These are phyloP conservation scores for Phytopythium cucurbitacearum DNA, from an alignment of 352 stramenopile species.

Conservation along the genomic window DNA sequence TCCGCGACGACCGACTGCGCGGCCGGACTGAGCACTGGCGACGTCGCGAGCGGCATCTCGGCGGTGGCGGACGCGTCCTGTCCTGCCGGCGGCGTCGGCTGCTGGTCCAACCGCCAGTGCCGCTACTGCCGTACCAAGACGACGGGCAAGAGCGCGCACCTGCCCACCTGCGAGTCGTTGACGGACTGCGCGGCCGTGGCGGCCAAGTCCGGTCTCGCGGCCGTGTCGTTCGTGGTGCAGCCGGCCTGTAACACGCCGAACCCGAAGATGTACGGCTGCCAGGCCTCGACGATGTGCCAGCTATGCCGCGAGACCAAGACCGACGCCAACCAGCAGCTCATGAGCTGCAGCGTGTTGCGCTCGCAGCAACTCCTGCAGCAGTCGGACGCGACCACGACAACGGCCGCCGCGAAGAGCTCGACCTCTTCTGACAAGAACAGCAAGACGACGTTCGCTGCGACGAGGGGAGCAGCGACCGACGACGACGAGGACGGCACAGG, in stretches of 20 bases:
- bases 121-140: constrained; percentile 33
- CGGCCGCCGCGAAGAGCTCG: neutral
- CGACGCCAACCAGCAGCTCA: constrained; percentile 48
- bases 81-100: constrained; percentile 16
- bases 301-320: constrained; percentile 58
- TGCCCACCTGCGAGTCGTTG: constrained; percentile 14
- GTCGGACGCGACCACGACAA: neutral
- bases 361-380: neutral
- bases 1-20: constrained; percentile 5
- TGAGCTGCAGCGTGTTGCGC: constrained; percentile 48
- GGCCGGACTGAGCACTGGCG: constrained; percentile 18
- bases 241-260: constrained; percentile 24
- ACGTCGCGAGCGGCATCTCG: constrained; percentile 26
- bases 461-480: constrained; percentile 4
- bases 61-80: constrained; percentile 33
- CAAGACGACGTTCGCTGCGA: neutral
- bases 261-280: constrained; percentile 34
- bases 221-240: constrained; percentile 45
- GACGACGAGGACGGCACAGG: neutral
- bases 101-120: constrained; percentile 18
- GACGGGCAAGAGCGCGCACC: constrained; percentile 19
- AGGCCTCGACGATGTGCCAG: constrained; percentile 35
- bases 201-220: constrained; percentile 18
- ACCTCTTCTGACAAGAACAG: neutral
- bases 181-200: constrained; percentile 25